Evolutionary conservation across 108 stramenopile genomes (phyloP), one percentile per base, ranked within the genome.

Genomic region (Skeletonema potamos): DNA sequence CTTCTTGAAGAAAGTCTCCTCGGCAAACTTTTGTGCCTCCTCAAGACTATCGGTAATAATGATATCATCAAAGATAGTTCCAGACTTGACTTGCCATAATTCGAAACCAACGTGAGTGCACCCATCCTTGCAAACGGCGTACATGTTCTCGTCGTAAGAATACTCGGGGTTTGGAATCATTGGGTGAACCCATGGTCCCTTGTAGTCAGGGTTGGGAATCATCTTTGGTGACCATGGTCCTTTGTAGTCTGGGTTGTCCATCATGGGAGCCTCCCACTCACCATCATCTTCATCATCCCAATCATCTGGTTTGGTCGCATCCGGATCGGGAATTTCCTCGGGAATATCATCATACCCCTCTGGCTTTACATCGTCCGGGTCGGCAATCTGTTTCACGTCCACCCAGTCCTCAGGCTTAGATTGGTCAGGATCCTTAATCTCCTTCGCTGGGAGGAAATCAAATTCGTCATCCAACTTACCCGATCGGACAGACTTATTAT

Each of bases 221-320:
- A 86, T 93, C 56, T 92, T 95, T 26, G 94, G 97, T 60, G 84
- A 86, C 98, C 98, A 99, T 51, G 71, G 72, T 56, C 99, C 99
- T 84, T 96, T 93, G 86, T 93, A 98, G 6, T 92, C 96, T n/a
- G 98, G 98, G 86, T 99, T 99, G 81, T 96, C 92, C 54, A 99
- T 86, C 86, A 96, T 90, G 10, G 97, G 97, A 22, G 98, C 75
- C 61, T 89, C 86, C 98, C 98, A 98, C 77, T 96, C 97, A 62
- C 99, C 99, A 76, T 99, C 98, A 70, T 98, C 99, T 48, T 97
- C 99, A 56, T 98, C 99, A 86, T 97, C 97, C 99, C 99, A 99
- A 79, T 99, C 98, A 37, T 97, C 97, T 15, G 99, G 99, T 74
- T 97, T 97, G 27, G 51, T 64, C 27, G 99, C 97, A 58, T 88